Evolutionary conservation across 2,329 filamentous ascomycete genomes (phyloP).

Genomic region (Aspergillus glaucus): DNA sequence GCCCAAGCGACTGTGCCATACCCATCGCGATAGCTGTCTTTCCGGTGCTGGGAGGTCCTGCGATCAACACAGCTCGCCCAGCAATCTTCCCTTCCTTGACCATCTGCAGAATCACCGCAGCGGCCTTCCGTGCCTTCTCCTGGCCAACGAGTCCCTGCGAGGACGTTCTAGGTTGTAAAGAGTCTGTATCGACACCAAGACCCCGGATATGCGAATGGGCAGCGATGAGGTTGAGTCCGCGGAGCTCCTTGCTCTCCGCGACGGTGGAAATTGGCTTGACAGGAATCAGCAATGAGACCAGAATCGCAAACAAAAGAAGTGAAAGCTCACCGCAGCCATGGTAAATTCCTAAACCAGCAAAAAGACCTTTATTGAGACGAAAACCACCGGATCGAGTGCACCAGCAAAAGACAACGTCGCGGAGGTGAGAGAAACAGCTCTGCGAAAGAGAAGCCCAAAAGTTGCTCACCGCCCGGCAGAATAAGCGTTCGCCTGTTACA

Average conservation of each 20-base stretch:
- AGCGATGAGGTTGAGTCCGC: constrained; percentile 93
- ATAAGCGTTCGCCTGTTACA: constrained; percentile 3
- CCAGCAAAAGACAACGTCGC: constrained; percentile 5
- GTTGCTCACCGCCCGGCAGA: constrained; percentile 24
- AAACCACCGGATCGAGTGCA: constrained; percentile 2
- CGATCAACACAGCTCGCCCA: constrained; percentile 87
- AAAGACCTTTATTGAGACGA: constrained; percentile 3
- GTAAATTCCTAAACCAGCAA: constrained; percentile 6
- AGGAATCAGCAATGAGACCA: constrained; percentile 8
- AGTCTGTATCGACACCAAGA: constrained; percentile 85
- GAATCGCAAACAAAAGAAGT: background rate
- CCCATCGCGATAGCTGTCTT: constrained; percentile 99
- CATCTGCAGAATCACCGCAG: constrained; percentile 95
- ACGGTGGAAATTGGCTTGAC: constrained; percentile 67
- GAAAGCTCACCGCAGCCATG: constrained; percentile 34
- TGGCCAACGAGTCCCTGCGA: constrained; percentile 95
- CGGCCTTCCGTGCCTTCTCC: constrained; percentile 92
- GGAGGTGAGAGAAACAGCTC: background rate
- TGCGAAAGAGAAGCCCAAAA: constrained; percentile 6
- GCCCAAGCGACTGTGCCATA: constrained; percentile 90
- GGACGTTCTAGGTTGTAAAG: constrained; percentile 73
- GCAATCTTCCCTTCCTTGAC: constrained; percentile 98
- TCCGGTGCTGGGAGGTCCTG: constrained; percentile 90
- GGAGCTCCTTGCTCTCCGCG: constrained; percentile 91
- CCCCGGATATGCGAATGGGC: constrained; percentile 97